Evolutionary conservation across 345 rosid species (phyloP).

Genomic region (Crucihimalaya himalaica): DNA sequence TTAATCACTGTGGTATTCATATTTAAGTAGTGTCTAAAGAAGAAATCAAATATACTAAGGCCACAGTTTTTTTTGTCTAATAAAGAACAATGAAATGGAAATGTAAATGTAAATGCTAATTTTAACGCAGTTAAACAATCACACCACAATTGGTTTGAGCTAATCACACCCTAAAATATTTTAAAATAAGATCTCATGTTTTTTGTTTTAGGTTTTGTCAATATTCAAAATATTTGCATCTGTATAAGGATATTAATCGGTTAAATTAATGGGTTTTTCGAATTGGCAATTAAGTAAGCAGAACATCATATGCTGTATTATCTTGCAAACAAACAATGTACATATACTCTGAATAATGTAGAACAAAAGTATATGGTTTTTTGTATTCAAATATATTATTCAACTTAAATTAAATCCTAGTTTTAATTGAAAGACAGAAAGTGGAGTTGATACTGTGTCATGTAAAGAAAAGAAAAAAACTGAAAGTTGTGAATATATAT

Average conservation of each 20-base stretch:
- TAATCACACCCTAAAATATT: background rate
- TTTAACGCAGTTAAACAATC: background rate
- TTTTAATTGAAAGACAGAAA: background rate
- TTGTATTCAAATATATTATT: background rate
- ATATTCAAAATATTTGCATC: background rate
- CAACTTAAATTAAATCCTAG: background rate
- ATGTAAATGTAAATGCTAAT: background rate
- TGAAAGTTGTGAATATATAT: background rate
- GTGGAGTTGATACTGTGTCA: slow-evolving; percentile 3
- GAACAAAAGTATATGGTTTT: background rate
- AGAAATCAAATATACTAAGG: background rate
- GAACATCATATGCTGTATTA: background rate
- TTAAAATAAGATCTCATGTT: background rate
- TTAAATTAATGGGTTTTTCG: background rate
- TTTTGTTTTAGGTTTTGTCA: background rate
- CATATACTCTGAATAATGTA: background rate
- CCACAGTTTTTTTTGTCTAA: background rate
- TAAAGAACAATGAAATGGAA: background rate
- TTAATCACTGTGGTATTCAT: background rate
- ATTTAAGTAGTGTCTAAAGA: background rate
- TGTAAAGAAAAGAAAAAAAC: background rate
- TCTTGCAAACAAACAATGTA: background rate
- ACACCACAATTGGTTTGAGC: background rate
- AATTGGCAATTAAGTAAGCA: background rate
- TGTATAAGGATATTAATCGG: background rate